phyloP scores from a whole-genome alignment of 1,284 basidiomycete species.

The Pisolithus thermaeus region DNA sequence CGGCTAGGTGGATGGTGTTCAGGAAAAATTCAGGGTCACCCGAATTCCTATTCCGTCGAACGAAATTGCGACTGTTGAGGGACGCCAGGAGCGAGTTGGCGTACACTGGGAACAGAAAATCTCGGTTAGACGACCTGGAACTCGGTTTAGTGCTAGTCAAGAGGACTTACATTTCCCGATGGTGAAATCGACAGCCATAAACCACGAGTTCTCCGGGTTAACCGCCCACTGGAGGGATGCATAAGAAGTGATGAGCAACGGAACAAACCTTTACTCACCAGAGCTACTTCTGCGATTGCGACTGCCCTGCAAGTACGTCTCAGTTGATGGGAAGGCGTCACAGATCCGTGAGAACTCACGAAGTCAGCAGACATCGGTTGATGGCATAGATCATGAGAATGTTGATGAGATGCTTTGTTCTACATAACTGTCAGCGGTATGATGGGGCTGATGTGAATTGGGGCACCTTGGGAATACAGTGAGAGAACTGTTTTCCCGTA shows the following conservation, averaged over 20 bases:
- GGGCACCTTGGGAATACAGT: background rate
- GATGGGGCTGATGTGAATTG: background rate
- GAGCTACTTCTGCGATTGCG: slow-evolving; percentile 35
- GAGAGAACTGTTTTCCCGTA: background rate
- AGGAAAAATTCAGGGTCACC: background rate
- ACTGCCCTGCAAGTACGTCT: slow-evolving; percentile 25
- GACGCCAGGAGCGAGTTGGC: slow-evolving; percentile 41
- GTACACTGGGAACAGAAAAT: slow-evolving; percentile 29
- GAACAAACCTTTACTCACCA: slow-evolving; percentile 22
- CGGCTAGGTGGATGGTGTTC: background rate
- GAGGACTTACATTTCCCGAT: slow-evolving; percentile 40
- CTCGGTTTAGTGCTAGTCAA: background rate
- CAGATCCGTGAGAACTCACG: slow-evolving; percentile 26
- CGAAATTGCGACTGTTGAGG: slow-evolving; percentile 37
- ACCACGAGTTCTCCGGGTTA: slow-evolving; percentile 36
- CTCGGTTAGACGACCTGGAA: background rate
- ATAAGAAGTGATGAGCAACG: too few relatives aligned
- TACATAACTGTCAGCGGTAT: background rate
- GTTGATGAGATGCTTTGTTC: slow-evolving; percentile 36
- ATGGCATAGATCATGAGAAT: slow-evolving; percentile 40
- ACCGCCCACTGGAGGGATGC: slow-evolving; percentile 28
- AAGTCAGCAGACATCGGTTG: slow-evolving; percentile 41
- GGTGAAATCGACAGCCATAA: slow-evolving; percentile 41
- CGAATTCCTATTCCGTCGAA: slow-evolving; percentile 20
- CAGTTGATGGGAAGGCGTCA: background rate